These are phyloP conservation scores for Acer negundo DNA, from an alignment of 345 rosid genomes.

Conservation along the genomic window DNA sequence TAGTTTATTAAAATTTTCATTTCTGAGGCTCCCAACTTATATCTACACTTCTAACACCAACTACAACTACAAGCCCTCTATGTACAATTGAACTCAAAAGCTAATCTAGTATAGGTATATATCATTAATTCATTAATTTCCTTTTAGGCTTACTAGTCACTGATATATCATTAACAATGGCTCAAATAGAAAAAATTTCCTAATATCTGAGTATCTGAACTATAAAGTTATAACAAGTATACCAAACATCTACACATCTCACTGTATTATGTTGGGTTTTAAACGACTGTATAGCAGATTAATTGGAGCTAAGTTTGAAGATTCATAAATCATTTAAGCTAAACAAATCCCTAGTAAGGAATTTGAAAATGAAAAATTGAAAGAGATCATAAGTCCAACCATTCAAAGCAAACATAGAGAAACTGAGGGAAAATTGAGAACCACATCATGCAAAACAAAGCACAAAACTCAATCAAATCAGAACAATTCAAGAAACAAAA, in stretches of 20 bases:
- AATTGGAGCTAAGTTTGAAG: not conserved
- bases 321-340: constrained; percentile 19
- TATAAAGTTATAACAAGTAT: not conserved
- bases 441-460: not conserved
- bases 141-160: not conserved
- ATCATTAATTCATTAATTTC: not conserved
- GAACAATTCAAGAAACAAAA: constrained; percentile 6
- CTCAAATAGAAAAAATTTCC: not conserved
- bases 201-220: not conserved
- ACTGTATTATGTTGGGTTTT: not conserved
- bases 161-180: not conserved
- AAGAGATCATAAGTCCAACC: constrained; percentile 1
- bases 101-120: not conserved
- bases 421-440: not conserved
- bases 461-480: constrained; percentile 14
- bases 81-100: not conserved
- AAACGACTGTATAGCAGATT: not conserved
- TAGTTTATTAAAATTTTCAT: not conserved
- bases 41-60: not conserved
- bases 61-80: not conserved
- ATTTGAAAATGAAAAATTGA: not conserved
- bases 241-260: not conserved
- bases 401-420: not conserved
- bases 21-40: no score
- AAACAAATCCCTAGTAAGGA: not conserved